Conservation (phyloP, 116 monocot species). For the Dioscorea cayenensis region DNA sequence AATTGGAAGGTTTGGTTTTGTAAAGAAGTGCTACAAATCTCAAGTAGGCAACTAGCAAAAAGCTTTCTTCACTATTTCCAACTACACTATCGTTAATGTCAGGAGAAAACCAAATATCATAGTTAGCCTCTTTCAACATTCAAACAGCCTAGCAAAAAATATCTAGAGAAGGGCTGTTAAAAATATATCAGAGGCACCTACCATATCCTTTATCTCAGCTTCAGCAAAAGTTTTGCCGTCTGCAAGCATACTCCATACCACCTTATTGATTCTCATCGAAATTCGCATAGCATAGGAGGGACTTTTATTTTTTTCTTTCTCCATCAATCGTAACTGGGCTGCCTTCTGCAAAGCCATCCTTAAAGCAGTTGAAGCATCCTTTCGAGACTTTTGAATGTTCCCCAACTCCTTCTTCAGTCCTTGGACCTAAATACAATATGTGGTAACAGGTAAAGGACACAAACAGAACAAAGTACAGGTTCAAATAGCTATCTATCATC, state of each 20-base stretch:
- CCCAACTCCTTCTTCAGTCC: slow-evolving; percentile 66
- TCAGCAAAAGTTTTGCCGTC: slow-evolving; percentile 98
- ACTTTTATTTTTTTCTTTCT: slow-evolving; percentile 99
- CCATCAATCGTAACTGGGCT: slow-evolving; percentile 78
- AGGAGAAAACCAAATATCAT: too few species aligned
- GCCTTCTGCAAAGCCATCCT: slow-evolving; percentile 88
- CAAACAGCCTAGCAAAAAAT: background rate
- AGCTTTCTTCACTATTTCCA: too few species aligned
- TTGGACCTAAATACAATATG: slow-evolving; percentile 51
- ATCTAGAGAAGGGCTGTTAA: background rate
- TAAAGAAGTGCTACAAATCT: too few species aligned
- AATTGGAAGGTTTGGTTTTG: too few species aligned
- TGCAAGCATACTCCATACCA: slow-evolving; percentile 96
- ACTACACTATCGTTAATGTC: too few species aligned
- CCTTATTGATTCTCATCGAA: slow-evolving; percentile 91
- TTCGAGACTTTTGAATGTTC: slow-evolving; percentile 60
- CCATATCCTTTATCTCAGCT: slow-evolving; percentile 99
- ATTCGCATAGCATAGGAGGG: slow-evolving; percentile 96
- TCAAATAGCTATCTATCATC: background rate
- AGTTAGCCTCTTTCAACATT: background rate
- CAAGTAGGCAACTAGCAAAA: too few species aligned
- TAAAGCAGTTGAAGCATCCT: slow-evolving; percentile 60
- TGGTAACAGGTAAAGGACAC: background rate
- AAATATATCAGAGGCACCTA: slow-evolving; percentile 11
- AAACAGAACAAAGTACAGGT: background rate